Conservation (phyloP, 2,329 filamentous ascomycete species). For the Xylariaceae sp. region DNA sequence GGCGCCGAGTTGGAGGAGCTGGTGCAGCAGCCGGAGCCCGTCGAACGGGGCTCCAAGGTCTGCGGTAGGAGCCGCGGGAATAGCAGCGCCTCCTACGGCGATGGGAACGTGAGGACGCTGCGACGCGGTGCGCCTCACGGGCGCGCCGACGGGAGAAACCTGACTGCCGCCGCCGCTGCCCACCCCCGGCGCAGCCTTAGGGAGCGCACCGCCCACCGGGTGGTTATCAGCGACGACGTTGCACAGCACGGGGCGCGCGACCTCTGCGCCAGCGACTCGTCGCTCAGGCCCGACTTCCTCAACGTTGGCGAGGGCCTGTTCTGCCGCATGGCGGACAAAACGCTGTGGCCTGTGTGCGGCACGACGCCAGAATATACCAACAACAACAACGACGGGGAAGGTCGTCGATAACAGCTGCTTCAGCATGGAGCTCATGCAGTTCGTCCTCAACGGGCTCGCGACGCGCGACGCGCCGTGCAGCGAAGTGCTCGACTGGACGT, state of each 20-base stretch:
- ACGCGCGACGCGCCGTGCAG: no score
- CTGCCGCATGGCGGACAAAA: conserved; percentile 23
- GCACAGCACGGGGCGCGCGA: conserved; percentile 10
- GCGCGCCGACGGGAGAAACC: no score
- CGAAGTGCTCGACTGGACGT: no score
- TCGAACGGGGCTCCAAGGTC: conserved; percentile 12
- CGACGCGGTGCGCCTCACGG: no score
- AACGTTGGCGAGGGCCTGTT: conserved; percentile 12
- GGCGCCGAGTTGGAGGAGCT: not conserved
- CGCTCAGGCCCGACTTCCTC: conserved; percentile 20
- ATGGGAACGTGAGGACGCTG: no score
- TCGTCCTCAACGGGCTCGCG: no score
- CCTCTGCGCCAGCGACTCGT: conserved; percentile 16
- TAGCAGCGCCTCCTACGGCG: no score
- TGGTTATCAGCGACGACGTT: conserved; percentile 15
- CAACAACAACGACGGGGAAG: no score
- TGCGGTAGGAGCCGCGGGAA: no score
- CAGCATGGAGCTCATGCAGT: no score
- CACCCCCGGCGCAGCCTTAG: not conserved
- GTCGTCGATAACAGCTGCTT: not conserved
- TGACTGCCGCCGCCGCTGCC: not conserved
- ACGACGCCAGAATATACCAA: no score
- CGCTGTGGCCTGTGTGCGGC: conserved; percentile 14
- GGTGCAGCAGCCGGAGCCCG: conserved; percentile 5
- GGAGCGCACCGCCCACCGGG: conserved; percentile 1